Percentiles rank a stretch among this genome's conserved stretches.
phyloP scores from a whole-genome alignment of 75 land plant genomes.

The Azolla pinnata region DNA sequence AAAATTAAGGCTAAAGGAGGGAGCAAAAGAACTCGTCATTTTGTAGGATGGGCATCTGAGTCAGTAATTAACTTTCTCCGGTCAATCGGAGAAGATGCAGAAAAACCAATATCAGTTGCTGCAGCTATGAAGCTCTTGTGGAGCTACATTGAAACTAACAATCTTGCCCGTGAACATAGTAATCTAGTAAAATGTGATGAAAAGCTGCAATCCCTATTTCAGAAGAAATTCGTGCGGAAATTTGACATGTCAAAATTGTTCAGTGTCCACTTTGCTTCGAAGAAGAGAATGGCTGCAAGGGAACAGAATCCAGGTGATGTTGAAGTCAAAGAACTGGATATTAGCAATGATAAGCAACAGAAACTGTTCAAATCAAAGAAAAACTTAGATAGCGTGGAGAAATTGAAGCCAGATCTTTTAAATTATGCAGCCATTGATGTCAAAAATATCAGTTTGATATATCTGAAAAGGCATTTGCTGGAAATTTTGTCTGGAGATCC shows the following conservation, averaged over 20 bases:
- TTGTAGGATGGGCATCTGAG: conserved; percentile 81
- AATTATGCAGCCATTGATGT: conserved; percentile 37
- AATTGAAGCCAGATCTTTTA: conserved; percentile 11
- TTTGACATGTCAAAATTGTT: conserved; percentile 90
- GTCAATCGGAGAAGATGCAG: conserved; percentile 65
- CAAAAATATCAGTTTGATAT: conserved; percentile 55
- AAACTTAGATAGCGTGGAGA: conserved; percentile 8
- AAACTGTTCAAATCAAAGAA: conserved; percentile 19
- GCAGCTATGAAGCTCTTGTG: conserved; percentile 66
- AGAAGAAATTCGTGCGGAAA: conserved; percentile 72
- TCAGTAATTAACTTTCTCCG: conserved; percentile 72
- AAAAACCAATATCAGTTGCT: conserved; percentile 36
- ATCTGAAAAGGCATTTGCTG: conserved; percentile 47
- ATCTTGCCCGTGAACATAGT: conserved; percentile 69
- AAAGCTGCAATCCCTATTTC: conserved; percentile 56
- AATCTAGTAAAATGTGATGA: conserved; percentile 80
- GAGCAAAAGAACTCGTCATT: conserved; percentile 9
- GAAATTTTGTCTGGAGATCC: conserved; percentile 41
- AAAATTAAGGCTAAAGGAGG: conserved; percentile 11
- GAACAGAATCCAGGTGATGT: neutral
- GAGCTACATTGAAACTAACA: conserved; percentile 64
- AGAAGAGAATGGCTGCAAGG: neutral
- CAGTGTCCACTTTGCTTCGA: conserved; percentile 50
- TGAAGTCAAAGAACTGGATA: neutral
- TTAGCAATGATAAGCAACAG: conserved; percentile 14